Evolutionary conservation across 2,329 filamentous ascomycete genomes (phyloP).

Genomic region (Alternaria burnsii): DNA sequence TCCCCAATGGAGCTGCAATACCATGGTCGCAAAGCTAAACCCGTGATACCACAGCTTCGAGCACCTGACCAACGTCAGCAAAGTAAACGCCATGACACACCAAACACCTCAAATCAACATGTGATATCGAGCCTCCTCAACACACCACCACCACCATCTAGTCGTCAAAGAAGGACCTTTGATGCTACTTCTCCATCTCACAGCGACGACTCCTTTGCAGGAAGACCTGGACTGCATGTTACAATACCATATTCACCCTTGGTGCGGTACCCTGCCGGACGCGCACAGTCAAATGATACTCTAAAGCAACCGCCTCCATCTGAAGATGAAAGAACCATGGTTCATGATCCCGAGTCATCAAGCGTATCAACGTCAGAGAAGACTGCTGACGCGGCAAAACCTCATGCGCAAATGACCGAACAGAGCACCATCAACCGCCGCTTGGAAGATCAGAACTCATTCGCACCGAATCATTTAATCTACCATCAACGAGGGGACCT

Average conservation of each 20-base stretch:
- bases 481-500: too few species aligned
- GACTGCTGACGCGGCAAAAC: neutral
- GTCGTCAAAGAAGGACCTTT: neutral
- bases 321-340: too few species aligned
- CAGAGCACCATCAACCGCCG: neutral
- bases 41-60: neutral
- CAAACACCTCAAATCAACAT: neutral
- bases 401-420: neutral
- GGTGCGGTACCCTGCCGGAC: too few species aligned
- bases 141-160: neutral
- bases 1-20: too few species aligned
- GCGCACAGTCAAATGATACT: too few species aligned
- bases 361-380: neutral
- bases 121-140: rapidly evolving
- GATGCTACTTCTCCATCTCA: too few species aligned
- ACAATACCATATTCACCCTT: too few species aligned
- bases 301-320: too few species aligned
- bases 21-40: neutral
- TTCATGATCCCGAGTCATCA: too few species aligned
- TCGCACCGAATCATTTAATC: too few species aligned
- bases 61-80: neutral
- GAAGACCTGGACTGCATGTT: too few species aligned
- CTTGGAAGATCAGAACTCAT: too few species aligned
- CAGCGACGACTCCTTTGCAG: neutral
- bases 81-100: neutral